Percentiles rank a stretch among this genome's conserved stretches.
Conservation (phyloP, 2,329 filamentous ascomycete genomes). For the Colletotrichum karsti region DNA sequence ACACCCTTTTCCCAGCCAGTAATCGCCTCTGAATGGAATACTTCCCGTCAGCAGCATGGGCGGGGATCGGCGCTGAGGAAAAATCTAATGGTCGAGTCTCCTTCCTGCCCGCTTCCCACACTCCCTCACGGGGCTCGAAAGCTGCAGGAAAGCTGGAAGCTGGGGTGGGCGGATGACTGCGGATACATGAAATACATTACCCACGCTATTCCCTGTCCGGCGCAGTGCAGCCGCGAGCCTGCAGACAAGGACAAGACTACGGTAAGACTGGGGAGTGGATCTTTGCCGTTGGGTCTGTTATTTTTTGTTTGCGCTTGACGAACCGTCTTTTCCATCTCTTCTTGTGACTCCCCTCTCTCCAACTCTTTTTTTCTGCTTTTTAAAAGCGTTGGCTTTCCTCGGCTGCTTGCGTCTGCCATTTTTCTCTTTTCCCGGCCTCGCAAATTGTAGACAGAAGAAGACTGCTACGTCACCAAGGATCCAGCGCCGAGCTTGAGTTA, state of each 20-base stretch:
- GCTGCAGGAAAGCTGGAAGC: slow-evolving; percentile 20
- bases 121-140: background rate
- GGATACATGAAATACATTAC: slow-evolving; percentile 7
- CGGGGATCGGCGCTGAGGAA: background rate
- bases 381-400: slow-evolving; percentile 8
- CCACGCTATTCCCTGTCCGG: slow-evolving; percentile 26
- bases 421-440: background rate
- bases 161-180: slow-evolving; percentile 23
- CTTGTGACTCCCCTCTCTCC: slow-evolving; percentile 23
- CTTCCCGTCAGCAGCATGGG: slow-evolving; percentile 15
- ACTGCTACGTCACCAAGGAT: background rate
- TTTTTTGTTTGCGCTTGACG: slow-evolving; percentile 19
- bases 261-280: too few species aligned
- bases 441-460: background rate
- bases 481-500: background rate
- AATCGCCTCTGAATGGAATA: background rate
- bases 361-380: background rate
- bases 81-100: background rate
- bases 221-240: slow-evolving; percentile 25
- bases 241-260: slow-evolving; percentile 20
- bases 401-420: background rate
- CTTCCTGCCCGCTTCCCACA: background rate
- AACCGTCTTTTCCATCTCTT: slow-evolving; percentile 11
- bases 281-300: background rate
- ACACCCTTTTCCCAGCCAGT: slow-evolving; percentile 7